Evolutionary conservation across 345 rosid genomes (phyloP), one percentile per base, ranked within the genome.

Genomic region (Turnera subulata): DNA sequence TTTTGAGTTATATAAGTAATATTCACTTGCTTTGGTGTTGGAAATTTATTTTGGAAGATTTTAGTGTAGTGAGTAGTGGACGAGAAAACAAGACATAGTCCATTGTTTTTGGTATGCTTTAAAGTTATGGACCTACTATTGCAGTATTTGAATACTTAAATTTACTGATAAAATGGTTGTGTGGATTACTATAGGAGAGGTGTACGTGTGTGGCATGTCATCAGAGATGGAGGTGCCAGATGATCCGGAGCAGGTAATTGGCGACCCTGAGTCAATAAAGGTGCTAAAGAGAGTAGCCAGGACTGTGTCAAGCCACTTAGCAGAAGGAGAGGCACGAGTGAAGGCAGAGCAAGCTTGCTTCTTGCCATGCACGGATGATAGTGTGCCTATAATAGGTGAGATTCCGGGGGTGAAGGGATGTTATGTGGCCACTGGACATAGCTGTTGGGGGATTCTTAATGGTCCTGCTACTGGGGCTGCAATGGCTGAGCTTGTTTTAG

Each of bases 261-360:
- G 75, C 29, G 72, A 89, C 39, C 86, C 89, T 6, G 95, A 78
- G 50, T 86, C 96, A 2, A 79, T 89, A 12, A 24, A 37, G 69
- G 72, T 80, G 63, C 84, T 89, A n/a, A 92, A 89, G 70, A 74
- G 79, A 69, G 96, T 92, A 13, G 97, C 84, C 1, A 61, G 54
- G 48, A 80, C 79, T 0, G 88, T 84, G 23, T 92, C 96, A 1
- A 92, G 91, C 66, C 85, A 82, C 64, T 66, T 92, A 23, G 69
- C 50, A 1, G 90, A 82, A 55, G 85, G 75, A 7, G 77, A 70
- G 67, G 88, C 86, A 14, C 46, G 5, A 38, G 78, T 89, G 61
- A 89, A 77, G 68, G 80, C 93, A 9, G 91, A 92, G 77, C 95
- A 92, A 75, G 98, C 97, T 4, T 84, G 97, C 74, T 89, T 89